A percentile compares a stretch with the other conserved stretches of the same genome.
Conservation (phyloP, 257 asterid species). For the Solanum lignicaule region DNA sequence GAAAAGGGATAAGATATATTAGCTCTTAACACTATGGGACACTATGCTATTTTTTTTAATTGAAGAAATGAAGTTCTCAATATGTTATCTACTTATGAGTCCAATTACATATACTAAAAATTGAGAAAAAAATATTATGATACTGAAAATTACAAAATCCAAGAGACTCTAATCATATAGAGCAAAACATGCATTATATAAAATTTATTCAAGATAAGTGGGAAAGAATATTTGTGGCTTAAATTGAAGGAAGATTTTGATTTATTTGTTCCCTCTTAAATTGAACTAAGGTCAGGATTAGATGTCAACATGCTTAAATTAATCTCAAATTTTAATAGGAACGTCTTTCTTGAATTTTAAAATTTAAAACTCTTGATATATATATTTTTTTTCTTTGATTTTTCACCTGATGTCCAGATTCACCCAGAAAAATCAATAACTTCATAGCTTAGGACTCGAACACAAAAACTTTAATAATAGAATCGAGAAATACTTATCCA, state of each 20-base stretch:
- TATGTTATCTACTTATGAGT: background rate
- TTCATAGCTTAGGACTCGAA: background rate
- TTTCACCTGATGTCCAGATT: background rate
- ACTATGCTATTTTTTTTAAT: background rate
- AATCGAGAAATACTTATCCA: background rate
- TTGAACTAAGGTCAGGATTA: background rate
- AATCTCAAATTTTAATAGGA: background rate
- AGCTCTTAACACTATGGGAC: too few species aligned
- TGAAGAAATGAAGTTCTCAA: background rate
- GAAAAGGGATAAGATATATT: too few species aligned
- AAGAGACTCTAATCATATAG: background rate
- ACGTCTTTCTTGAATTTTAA: too few species aligned
- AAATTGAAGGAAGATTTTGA: background rate
- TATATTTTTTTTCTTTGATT: too few species aligned
- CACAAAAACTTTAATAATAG: too few species aligned
- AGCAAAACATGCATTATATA: background rate
- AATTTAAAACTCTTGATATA: background rate
- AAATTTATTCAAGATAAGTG: background rate
- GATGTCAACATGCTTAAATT: background rate
- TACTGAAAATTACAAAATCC: background rate
- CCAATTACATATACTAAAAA: background rate
- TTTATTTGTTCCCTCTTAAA: background rate
- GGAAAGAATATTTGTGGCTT: background rate
- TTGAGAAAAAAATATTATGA: background rate
- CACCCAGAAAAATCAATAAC: background rate